Evolutionary conservation across 2,329 filamentous ascomycete genomes (phyloP), one percentile per base, ranked within the genome.

Genomic region (Pseudogymnoascus sp.): DNA sequence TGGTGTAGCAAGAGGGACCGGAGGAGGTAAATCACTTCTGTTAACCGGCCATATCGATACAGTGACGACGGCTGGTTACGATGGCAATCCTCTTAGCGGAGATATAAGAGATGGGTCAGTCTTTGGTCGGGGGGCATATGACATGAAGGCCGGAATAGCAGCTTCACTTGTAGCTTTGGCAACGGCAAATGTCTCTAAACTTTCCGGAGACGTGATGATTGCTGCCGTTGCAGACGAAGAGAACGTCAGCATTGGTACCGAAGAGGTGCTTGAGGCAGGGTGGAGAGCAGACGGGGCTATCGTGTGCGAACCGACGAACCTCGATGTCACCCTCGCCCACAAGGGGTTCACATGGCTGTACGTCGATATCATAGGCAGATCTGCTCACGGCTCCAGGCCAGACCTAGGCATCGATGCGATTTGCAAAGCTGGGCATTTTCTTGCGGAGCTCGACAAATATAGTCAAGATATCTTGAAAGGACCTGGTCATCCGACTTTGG

Each of bases 221-320:
- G 75, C 81, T 0, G 81, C 78, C 1, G 82, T 85, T 2, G 79
- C 82, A 0, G 82, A 85, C 48, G 82, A 85, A 63, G 83, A 85
- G 66, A 76, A 76, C 45, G 70, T 73, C 4, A 82, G 79, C 28
- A 79, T 80, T 10, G 82, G 82, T 1, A 85, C 82, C 0, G 77
- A 79, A 64, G 75, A 83, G 43, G 67, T 84, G 0, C 69, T 85
- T 0, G 73, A 73, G 10, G 80, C 80, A 1, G 82, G 82, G 1
- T 85, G 81, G 82, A 74, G 74, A 31, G 80, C 82, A 1, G 81
- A 84, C 63, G 81, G 73, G 0, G 82, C 82, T 5, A 71, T 85
- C 1, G 76, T 84, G 1, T 75, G 72, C 0, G 81, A 83, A 63
- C 79, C 81, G 0, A 83, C 80, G 0, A 71, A 74, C 54, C 70